A percentile compares a stretch with the other conserved stretches of the same genome.
Conservation (phyloP, 441 rosid species). For the Syzygium malaccense region DNA sequence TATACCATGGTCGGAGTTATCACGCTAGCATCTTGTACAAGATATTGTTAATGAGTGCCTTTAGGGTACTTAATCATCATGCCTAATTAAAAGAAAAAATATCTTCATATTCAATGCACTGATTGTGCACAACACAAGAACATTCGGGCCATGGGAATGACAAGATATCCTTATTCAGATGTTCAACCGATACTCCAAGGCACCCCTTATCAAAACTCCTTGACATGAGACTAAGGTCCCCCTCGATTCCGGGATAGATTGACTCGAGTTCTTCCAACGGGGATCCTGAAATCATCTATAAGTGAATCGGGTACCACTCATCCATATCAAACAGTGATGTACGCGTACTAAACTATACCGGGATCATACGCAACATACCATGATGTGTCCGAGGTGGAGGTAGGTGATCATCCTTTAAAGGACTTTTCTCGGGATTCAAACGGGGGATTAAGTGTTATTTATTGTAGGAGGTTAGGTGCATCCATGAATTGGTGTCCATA, state of each 20-base stretch:
- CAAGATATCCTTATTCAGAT: not conserved
- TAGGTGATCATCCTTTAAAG: not conserved
- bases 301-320: not conserved
- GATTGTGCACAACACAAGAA: not conserved
- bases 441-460: not conserved
- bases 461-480: not conserved
- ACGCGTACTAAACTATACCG: not conserved
- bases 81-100: not conserved
- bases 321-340: not conserved
- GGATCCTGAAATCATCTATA: not conserved
- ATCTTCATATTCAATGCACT: not conserved
- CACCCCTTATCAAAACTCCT: not conserved
- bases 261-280: not conserved
- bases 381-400: not conserved
- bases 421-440: not conserved
- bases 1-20: not conserved
- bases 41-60: not conserved
- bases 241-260: not conserved
- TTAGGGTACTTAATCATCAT: not conserved
- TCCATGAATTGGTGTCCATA: not conserved
- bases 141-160: no score
- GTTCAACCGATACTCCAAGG: not conserved
- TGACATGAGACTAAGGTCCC: not conserved
- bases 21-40: not conserved
- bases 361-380: not conserved